Percentiles rank a stretch among this genome's conserved stretches.
Conservation (phyloP, 495 filamentous ascomycete genomes). For the Parathielavia hyrcaniae region DNA sequence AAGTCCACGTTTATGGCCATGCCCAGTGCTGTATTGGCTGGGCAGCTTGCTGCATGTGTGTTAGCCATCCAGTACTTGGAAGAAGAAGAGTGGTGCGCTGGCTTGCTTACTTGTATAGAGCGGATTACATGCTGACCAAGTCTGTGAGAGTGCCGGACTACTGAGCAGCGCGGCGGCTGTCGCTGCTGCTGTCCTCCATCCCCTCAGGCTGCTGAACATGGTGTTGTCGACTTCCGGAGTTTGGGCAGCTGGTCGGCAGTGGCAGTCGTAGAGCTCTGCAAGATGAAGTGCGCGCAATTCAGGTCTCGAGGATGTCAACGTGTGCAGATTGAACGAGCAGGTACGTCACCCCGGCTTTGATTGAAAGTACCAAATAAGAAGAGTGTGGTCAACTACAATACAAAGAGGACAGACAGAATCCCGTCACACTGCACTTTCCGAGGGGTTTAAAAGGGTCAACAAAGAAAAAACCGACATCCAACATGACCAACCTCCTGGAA, state of each 20-base stretch:
- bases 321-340: too few species aligned
- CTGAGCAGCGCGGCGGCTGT: constrained; percentile 17
- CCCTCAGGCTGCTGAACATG: constrained; percentile 14
- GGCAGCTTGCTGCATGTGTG: constrained; percentile 46
- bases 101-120: constrained; percentile 23
- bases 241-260: too few species aligned
- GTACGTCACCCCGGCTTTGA: too few species aligned
- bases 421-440: neutral
- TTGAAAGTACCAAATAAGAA: too few species aligned
- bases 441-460: constrained; percentile 5
- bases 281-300: too few species aligned
- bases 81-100: neutral
- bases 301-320: too few species aligned
- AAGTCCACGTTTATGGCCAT: constrained; percentile 75
- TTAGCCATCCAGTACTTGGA: constrained; percentile 5
- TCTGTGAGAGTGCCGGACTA: constrained; percentile 24
- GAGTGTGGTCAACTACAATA: too few species aligned
- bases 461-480: neutral
- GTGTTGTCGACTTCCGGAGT: neutral
- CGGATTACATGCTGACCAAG: constrained; percentile 35
- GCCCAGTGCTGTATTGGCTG: constrained; percentile 75
- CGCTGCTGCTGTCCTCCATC: constrained; percentile 22
- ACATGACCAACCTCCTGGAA: constrained; percentile 17
- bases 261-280: too few species aligned
- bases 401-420: neutral